phyloP scores from a whole-genome alignment of 164 flowering plant genomes.

The Magnolia officinalis region DNA sequence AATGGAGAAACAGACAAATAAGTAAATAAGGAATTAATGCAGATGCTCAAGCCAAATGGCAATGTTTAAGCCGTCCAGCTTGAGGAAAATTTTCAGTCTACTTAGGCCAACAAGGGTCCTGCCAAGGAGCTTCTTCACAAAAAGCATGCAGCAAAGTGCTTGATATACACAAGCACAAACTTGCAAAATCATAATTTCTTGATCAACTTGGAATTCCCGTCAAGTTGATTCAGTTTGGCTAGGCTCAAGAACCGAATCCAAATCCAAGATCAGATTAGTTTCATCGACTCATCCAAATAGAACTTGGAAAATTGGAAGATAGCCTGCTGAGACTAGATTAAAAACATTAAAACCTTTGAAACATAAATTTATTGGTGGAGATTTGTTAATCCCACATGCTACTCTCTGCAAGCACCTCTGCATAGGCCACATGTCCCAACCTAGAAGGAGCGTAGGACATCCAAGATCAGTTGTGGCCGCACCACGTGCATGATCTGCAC shows the following conservation, averaged over 20 bases:
- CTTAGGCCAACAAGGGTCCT: not conserved
- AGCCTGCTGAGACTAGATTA: not conserved
- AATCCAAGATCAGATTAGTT: not conserved
- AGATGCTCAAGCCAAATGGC: not conserved
- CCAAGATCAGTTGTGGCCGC: not conserved
- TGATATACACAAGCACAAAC: too few relatives aligned
- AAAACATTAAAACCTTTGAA: not conserved
- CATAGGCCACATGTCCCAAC: not conserved
- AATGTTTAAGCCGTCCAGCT: not conserved
- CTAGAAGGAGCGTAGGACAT: not conserved
- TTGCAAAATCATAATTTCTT: too few relatives aligned
- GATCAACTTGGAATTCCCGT: too few relatives aligned
- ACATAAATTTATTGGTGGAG: not conserved
- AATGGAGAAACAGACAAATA: too few relatives aligned
- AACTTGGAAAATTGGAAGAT: not conserved
- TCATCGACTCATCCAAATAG: not conserved
- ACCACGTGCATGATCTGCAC: not conserved
- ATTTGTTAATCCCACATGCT: not conserved
- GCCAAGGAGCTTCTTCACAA: not conserved
- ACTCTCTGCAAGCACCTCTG: not conserved
- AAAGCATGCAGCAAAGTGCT: too few relatives aligned
- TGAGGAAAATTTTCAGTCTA: not conserved
- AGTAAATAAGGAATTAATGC: not conserved
- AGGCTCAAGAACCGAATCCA: not conserved
- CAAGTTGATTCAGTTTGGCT: too few relatives aligned